phyloP scores from a whole-genome alignment of 2,329 filamentous ascomycete species.

The Xylaria hypoxylon region DNA sequence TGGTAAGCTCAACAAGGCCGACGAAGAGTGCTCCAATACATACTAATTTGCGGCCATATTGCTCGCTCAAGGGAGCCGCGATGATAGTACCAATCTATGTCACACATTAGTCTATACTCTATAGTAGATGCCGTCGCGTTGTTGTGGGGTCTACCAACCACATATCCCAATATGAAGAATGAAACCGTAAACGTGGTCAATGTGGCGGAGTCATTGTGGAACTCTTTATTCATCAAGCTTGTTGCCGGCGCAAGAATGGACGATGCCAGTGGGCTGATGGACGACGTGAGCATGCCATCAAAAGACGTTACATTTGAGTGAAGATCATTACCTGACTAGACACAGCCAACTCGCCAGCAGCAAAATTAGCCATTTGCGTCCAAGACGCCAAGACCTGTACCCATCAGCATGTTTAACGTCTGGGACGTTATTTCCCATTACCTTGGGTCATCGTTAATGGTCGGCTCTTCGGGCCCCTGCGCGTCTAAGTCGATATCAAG shows the following conservation, averaged over 20 bases:
- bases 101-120: constrained; percentile 1
- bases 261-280: constrained; percentile 34
- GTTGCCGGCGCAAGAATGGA: constrained; percentile 36
- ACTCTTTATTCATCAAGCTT: constrained; percentile 32
- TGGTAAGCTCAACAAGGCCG: constrained; percentile 12
- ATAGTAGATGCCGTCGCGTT: not conserved
- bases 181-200: constrained; percentile 38
- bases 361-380: constrained; percentile 33
- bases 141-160: constrained; percentile 21
- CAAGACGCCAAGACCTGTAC: constrained; percentile 31
- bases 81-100: constrained; percentile 36
- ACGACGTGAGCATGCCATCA: constrained; percentile 12
- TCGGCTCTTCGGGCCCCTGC: not conserved
- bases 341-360: constrained; percentile 31
- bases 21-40: not conserved
- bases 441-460: constrained; percentile 18
- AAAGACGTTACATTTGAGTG: constrained; percentile 14
- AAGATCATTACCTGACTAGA: constrained; percentile 34
- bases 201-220: constrained; percentile 27
- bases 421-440: not conserved
- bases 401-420: constrained; percentile 25
- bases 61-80: constrained; percentile 34
- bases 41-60: constrained; percentile 36
- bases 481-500: not conserved
- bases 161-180: constrained; percentile 38